Conservation (phyloP, 2,329 filamentous ascomycete genomes). For the Pseudogymnoascus sp. region DNA sequence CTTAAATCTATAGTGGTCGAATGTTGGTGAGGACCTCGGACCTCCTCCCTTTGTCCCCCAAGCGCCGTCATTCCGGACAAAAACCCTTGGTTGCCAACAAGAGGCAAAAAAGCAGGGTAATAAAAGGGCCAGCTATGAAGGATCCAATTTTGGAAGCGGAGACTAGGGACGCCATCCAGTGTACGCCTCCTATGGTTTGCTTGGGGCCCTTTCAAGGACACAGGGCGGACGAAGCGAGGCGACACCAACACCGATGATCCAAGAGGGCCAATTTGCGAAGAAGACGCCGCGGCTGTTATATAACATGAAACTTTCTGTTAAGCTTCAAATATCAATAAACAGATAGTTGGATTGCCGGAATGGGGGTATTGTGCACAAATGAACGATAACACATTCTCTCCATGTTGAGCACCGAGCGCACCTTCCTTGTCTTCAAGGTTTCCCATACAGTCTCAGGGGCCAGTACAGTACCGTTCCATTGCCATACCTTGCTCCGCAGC, state of each 20-base stretch:
- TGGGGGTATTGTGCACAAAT: neutral
- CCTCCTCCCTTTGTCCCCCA: neutral
- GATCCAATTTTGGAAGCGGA: slow-evolving; percentile 8
- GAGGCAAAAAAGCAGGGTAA: slow-evolving; percentile 1
- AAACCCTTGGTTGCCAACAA: neutral
- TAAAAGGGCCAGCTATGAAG: neutral
- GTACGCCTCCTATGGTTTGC: neutral
- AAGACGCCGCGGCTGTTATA: neutral
- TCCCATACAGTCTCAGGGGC: neutral
- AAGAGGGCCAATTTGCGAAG: neutral
- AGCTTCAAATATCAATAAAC: neutral
- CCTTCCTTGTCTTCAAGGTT: neutral
- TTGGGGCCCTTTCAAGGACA: slow-evolving; percentile 1
- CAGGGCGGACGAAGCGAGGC: slow-evolving; percentile 2
- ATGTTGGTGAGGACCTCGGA: slow-evolving; percentile 3
- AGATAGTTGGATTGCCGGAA: neutral
- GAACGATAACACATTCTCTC: neutral
- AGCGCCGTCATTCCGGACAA: neutral
- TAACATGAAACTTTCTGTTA: neutral
- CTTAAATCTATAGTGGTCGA: slow-evolving; percentile 5
- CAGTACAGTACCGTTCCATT: neutral
- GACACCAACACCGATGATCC: neutral
- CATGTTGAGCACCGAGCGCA: neutral
- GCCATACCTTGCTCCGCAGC: slow-evolving; percentile 4
- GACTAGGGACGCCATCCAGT: neutral